These are phyloP conservation scores for Huntiella omanensis DNA, from an alignment of 2,329 filamentous ascomycete species.

Conservation along the genomic window DNA sequence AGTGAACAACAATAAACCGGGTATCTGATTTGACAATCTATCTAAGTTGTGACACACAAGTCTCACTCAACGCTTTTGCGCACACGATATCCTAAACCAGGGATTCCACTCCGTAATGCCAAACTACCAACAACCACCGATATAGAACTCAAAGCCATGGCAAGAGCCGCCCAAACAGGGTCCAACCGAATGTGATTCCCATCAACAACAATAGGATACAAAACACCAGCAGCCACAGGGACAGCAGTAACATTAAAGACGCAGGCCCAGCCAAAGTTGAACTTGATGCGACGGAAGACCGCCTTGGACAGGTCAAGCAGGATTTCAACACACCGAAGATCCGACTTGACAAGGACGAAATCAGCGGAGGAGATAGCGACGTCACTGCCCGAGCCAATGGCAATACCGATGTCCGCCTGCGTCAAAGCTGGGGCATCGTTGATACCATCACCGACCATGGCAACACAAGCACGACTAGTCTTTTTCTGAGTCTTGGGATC, in stretches of 20 bases:
- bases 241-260: conserved; percentile 65
- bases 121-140: conserved; percentile 75
- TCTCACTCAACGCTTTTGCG: conserved; percentile 12
- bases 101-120: conserved; percentile 36
- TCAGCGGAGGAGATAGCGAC: conserved; percentile 65
- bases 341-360: conserved; percentile 62
- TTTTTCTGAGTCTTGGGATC: conserved; percentile 12
- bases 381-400: conserved; percentile 67
- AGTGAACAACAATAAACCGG: no score
- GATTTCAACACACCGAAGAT: conserved; percentile 50
- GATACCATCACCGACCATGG: conserved; percentile 79
- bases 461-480: conserved; percentile 34
- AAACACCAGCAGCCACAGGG: conserved; percentile 61
- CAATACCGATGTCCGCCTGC: conserved; percentile 65
- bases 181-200: conserved; percentile 44
- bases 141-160: conserved; percentile 84
- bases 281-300: conserved; percentile 60
- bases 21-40: no score
- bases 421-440: conserved; percentile 74
- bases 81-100: conserved; percentile 26
- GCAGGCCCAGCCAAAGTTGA: conserved; percentile 75
- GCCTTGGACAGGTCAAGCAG: conserved; percentile 50
- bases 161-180: conserved; percentile 72
- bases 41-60: no score
- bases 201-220: conserved; percentile 38